Percentiles rank a stretch among this genome's conserved stretches.
Conservation (phyloP, 2,329 filamentous ascomycete genomes). For the Xylariaceae sp. region DNA sequence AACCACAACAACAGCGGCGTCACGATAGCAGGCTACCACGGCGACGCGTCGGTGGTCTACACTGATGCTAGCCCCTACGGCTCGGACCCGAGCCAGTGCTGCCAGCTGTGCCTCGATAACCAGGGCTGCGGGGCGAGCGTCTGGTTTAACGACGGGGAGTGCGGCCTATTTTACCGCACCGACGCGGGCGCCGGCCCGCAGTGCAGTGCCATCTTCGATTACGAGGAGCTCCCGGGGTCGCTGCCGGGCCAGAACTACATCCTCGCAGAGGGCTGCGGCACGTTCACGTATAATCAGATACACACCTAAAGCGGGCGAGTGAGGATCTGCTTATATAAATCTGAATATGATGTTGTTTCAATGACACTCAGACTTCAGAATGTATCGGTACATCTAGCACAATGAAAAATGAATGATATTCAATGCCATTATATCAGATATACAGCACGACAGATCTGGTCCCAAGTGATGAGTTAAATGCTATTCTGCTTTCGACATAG, state of each 20-base stretch:
- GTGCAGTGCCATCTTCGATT: slow-evolving; percentile 21
- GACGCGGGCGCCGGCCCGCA: slow-evolving; percentile 11
- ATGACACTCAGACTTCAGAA: too few relatives aligned
- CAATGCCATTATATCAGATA: neutral
- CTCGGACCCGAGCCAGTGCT: slow-evolving; percentile 22
- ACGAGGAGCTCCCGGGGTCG: slow-evolving; percentile 9
- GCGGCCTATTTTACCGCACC: slow-evolving; percentile 19
- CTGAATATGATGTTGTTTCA: too few relatives aligned
- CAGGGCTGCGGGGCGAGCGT: slow-evolving; percentile 21
- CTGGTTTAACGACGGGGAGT: slow-evolving; percentile 12
- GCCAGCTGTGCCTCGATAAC: slow-evolving; percentile 27
- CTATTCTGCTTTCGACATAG: too few relatives aligned
- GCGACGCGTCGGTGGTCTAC: slow-evolving; percentile 18
- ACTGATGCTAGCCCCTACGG: slow-evolving; percentile 11
- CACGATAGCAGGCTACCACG: slow-evolving; percentile 14
- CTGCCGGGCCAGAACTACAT: slow-evolving; percentile 19
- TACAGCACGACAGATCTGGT: neutral
- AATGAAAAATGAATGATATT: neutral
- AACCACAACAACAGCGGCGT: slow-evolving; percentile 19
- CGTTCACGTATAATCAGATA: slow-evolving; percentile 1
- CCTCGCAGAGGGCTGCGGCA: slow-evolving; percentile 18
- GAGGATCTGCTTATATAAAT: too few relatives aligned
- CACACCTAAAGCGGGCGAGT: neutral
- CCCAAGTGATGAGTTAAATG: neutral
- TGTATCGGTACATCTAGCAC: too few relatives aligned